Percentiles rank a stretch among this genome's conserved stretches.
These are phyloP conservation scores for Cystobasidium slooffiae DNA, from an alignment of 1,284 basidiomycete species.

Conservation along the genomic window DNA sequence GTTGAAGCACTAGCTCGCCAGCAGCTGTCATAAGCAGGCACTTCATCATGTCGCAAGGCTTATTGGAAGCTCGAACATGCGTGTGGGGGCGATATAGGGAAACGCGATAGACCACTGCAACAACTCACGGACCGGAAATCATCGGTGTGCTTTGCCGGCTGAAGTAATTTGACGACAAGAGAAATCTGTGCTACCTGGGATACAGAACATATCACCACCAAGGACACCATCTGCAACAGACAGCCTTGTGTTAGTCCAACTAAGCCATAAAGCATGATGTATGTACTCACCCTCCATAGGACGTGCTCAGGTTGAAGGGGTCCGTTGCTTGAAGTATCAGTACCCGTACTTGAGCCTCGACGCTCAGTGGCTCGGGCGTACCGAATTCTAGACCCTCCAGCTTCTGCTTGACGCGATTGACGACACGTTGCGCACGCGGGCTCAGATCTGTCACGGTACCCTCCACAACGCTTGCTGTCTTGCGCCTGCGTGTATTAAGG, in stretches of 20 bases:
- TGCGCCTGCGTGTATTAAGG: conserved; percentile 11
- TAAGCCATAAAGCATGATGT: neutral
- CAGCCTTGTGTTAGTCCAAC: neutral
- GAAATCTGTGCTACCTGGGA: neutral
- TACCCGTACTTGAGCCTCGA: conserved; percentile 27
- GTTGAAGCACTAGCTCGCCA: too few relatives aligned
- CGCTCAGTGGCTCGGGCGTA: conserved; percentile 16
- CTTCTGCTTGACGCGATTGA: conserved; percentile 29
- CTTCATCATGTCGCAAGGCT: too few relatives aligned
- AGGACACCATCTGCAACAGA: conserved; percentile 23
- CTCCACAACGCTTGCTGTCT: conserved; percentile 15
- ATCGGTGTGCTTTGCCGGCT: too few relatives aligned
- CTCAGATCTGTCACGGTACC: conserved; percentile 25
- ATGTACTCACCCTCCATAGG: conserved; percentile 27
- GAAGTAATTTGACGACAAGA: neutral
- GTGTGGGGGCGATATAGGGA: too few relatives aligned
- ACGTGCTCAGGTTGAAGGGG: conserved; percentile 2
- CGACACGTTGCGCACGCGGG: conserved; percentile 36
- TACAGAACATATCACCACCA: conserved; percentile 8
- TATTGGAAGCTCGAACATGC: too few relatives aligned
- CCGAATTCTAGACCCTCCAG: conserved; percentile 39
- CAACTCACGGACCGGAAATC: too few relatives aligned
- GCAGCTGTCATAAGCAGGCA: too few relatives aligned
- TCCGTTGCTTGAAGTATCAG: conserved; percentile 38
- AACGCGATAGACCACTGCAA: too few relatives aligned